Conservation (phyloP, 768 basidiomycete species). For the Crucibulum laeve region DNA sequence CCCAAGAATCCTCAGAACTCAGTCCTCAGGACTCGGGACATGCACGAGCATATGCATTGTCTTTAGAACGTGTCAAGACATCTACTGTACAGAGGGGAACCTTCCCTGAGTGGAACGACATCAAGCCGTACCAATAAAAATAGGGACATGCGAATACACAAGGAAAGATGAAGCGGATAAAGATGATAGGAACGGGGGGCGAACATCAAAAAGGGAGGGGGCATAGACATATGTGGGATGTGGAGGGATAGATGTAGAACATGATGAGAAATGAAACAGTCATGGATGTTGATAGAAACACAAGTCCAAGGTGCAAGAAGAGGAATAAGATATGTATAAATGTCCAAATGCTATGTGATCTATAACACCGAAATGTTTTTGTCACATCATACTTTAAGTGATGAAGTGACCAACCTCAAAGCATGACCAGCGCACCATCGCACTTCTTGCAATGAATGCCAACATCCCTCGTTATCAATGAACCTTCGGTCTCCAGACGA, state of each 20-base stretch:
- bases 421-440: constrained; percentile 28
- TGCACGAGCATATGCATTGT: not conserved
- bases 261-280: constrained; percentile 11
- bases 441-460: constrained; percentile 34
- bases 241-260: too few species aligned
- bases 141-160: constrained; percentile 10
- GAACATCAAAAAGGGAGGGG: too few species aligned
- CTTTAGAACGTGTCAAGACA: not conserved
- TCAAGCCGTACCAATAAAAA: constrained; percentile 9
- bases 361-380: too few species aligned
- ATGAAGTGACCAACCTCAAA: constrained; percentile 30
- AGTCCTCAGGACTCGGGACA: too few species aligned
- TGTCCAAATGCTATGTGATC: constrained; percentile 10
- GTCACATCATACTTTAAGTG: constrained; percentile 1
- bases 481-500: constrained; percentile 44
- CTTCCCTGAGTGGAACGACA: constrained; percentile 1
- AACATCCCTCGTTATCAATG: constrained; percentile 19
- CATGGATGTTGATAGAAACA: constrained; percentile 13
- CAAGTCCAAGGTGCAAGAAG: constrained; percentile 13
- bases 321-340: constrained; percentile 19
- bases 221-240: too few species aligned
- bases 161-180: constrained; percentile 11
- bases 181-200: constrained; percentile 6
- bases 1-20: too few species aligned
- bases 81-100: constrained; percentile 24